These are phyloP conservation scores for Eragrostis tef DNA, from an alignment of 202 grass and related monocot species.

Conservation along the genomic window DNA sequence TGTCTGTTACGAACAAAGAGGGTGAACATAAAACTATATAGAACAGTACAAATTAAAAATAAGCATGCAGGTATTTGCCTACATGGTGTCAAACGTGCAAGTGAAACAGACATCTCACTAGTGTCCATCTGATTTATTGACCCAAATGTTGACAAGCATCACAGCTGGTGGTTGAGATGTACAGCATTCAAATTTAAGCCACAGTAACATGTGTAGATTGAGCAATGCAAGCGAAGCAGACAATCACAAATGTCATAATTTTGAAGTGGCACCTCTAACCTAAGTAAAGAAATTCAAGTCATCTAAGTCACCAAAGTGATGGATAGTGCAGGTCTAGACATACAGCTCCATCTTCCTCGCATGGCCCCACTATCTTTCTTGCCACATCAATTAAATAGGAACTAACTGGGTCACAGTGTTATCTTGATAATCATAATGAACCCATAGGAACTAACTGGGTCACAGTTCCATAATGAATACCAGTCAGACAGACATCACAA, in stretches of 20 bases:
- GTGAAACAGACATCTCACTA: background rate
- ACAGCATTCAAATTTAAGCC: slow-evolving; percentile 31
- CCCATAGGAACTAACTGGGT: background rate
- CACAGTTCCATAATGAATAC: slow-evolving; percentile 20
- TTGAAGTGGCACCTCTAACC: background rate
- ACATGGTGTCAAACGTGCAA: slow-evolving; percentile 29
- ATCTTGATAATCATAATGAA: background rate
- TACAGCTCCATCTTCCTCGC: background rate
- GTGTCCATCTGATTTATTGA: slow-evolving; percentile 3
- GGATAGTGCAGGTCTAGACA: background rate
- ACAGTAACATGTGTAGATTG: slow-evolving; percentile 14
- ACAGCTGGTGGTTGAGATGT: slow-evolving; percentile 7
- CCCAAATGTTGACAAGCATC: slow-evolving; percentile 22
- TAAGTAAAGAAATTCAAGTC: background rate
- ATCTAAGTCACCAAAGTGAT: background rate
- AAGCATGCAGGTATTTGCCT: slow-evolving; percentile 11
- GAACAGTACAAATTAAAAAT: background rate
- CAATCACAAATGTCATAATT: background rate
- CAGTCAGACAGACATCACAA: slow-evolving; percentile 8
- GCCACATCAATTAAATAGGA: background rate
- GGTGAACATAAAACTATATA: background rate
- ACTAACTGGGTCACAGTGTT: background rate
- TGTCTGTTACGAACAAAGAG: slow-evolving; percentile 16
- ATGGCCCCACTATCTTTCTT: background rate
- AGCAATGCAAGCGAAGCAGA: slow-evolving; percentile 13